Conservation (phyloP, 768 basidiomycete species). For the Cystobasidium onofrii region DNA sequence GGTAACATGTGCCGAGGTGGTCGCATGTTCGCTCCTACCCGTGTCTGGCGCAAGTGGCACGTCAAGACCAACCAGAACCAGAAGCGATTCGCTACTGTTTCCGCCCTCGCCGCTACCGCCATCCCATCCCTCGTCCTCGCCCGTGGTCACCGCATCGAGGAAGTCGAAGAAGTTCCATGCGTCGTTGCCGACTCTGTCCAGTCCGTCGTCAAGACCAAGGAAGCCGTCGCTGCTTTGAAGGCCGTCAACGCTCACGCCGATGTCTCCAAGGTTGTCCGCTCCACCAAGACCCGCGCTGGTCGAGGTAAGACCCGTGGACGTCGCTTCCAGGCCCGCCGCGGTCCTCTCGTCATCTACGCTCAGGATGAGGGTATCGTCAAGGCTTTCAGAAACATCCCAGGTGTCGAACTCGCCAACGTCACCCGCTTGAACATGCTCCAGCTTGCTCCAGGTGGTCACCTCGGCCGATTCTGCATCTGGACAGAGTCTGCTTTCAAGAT, state of each 20-base stretch:
- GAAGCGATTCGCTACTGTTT: conserved; percentile 93
- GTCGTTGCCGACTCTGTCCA: conserved; percentile 72
- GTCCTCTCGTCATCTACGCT: conserved; percentile 91
- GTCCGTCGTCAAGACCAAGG: conserved; percentile 90
- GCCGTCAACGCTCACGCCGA: conserved; percentile 78
- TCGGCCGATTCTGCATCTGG: conserved; percentile 99
- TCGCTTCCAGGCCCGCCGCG: conserved; percentile 90
- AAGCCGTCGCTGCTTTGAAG: conserved; percentile 89
- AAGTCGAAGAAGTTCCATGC: conserved; percentile 90
- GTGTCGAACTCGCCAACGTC: conserved; percentile 94
- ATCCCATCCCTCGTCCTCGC: conserved; percentile 97
- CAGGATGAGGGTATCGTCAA: conserved; percentile 96
- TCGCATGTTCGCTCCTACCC: conserved; percentile 99
- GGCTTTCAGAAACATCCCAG: conserved; percentile 97
- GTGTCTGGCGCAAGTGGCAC: conserved; percentile 99
- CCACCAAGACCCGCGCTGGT: conserved; percentile 89
- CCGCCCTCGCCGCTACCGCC: conserved; percentile 93
- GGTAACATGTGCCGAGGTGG: conserved; percentile 99
- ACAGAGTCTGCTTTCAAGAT: conserved; percentile 85
- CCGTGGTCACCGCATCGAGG: conserved; percentile 96
- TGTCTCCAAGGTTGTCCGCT: conserved; percentile 94
- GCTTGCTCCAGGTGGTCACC: conserved; percentile 97
- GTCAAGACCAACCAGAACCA: conserved; percentile 99
- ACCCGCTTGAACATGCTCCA: conserved; percentile 91
- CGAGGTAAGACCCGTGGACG: conserved; percentile 97